Evolutionary conservation across 2,329 filamentous ascomycete species (phyloP), one percentile per base, ranked within the genome.

Genomic region (Aspergillus piperis): DNA sequence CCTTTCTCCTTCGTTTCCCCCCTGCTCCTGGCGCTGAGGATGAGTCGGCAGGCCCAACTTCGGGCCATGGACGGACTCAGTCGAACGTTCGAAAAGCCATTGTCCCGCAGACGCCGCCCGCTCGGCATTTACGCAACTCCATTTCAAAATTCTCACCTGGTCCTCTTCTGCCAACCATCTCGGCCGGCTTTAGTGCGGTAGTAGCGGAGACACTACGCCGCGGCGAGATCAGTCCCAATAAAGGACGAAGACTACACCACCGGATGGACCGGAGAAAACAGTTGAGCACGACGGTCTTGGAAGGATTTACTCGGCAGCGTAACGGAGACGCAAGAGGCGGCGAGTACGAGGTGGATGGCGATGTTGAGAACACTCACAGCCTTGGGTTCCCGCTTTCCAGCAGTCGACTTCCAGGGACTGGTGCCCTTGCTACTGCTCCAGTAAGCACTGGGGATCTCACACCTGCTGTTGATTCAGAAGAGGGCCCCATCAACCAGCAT

Each of bases 141-240:
- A 78, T 85, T 17, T 79, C 75, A 21, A 81, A 80, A 2, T 83
- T 89, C 39, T 79, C 85, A 3, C 83, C 83, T 3, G 84, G 84
- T 0, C 83, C 85, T 5, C 75, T 89, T 4, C 81, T 87, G 1
- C 83, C 83, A 30, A 86, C 88, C 0, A 77, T 90, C 1, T 86
- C 83, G 2, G 83, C 82, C 1, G 83, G 83, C 0, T 78, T 90
- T 15, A 85, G 81, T 69, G 87, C 84, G 1, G 83, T 90, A 51
- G 85, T 90, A 5, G 87, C 86, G 8, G 87, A 90, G 64, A 83
- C 86, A 21, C 77, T 89, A 25, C 82, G 86, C n/a, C 82, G 84
- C 15, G 83, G 84, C 13, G 78, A 84, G 61, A 80, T 80, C 8
- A 76, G 74, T 21, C 71, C 77, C 17, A 64, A 66, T 19, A 75